These are phyloP conservation scores for Corinectria fuckeliana DNA, from an alignment of 2,329 filamentous ascomycete species.

Conservation along the genomic window DNA sequence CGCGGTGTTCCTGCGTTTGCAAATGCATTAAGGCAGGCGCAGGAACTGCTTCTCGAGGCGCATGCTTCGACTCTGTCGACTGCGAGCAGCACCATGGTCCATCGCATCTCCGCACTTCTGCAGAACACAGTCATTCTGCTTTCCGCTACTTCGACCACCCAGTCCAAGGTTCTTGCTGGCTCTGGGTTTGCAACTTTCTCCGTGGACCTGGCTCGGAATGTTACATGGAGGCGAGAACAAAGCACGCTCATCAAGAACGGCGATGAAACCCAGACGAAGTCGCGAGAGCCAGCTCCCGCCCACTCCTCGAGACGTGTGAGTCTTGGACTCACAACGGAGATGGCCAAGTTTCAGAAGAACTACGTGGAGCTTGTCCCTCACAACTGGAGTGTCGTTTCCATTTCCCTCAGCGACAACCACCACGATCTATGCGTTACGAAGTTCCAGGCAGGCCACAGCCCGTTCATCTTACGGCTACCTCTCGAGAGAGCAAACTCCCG, in stretches of 20 bases:
- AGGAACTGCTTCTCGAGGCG: slow-evolving; percentile 69
- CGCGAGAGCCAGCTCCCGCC: slow-evolving; percentile 3
- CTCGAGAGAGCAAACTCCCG: slow-evolving; percentile 82
- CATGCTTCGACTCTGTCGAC: slow-evolving; percentile 63
- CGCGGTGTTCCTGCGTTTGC: slow-evolving; percentile 53
- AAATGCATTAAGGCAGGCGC: slow-evolving; percentile 67
- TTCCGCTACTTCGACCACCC: slow-evolving; percentile 63
- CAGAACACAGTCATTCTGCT: slow-evolving; percentile 71
- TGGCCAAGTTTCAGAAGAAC: slow-evolving; percentile 73
- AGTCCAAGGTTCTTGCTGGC: slow-evolving; percentile 54
- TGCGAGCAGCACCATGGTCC: slow-evolving; percentile 65
- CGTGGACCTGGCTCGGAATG: slow-evolving; percentile 72
- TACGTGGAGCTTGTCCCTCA: slow-evolving; percentile 86
- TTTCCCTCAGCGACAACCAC: slow-evolving; percentile 80
- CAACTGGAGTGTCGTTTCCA: slow-evolving; percentile 84
- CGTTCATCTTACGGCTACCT: slow-evolving; percentile 87
- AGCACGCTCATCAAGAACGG: slow-evolving; percentile 56
- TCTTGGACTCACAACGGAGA: slow-evolving; percentile 57
- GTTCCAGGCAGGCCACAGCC: slow-evolving; percentile 74
- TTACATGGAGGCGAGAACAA: slow-evolving; percentile 70
- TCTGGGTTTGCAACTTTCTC: slow-evolving; percentile 67
- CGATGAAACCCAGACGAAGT: not conserved
- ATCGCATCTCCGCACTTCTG: slow-evolving; percentile 67
- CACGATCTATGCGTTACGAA: slow-evolving; percentile 92
- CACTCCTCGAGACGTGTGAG: slow-evolving; percentile 47